Evolutionary conservation across 148 eudicot genomes (phyloP).

Genomic region (Camellia sinensis): DNA sequence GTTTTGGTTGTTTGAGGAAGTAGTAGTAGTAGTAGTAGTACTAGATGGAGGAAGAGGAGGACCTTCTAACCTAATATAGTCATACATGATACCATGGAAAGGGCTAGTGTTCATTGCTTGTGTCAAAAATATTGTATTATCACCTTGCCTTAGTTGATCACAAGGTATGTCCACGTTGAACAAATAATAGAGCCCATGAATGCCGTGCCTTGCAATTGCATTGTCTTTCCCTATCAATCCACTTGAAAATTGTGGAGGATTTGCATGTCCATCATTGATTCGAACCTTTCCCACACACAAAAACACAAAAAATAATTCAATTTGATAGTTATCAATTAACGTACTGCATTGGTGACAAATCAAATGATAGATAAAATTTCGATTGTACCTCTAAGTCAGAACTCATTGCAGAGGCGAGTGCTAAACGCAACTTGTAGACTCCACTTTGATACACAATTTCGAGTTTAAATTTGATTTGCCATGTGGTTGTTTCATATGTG

Average conservation of each 20-base stretch:
- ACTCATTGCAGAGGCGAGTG: conserved; percentile 66
- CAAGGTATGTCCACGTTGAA: conserved; percentile 42
- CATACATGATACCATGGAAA: conserved; percentile 52
- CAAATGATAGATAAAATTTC: no score
- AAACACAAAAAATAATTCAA: neutral
- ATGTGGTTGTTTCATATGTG: conserved; percentile 59
- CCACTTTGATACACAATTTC: conserved; percentile 39
- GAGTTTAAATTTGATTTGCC: conserved; percentile 79
- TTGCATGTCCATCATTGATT: conserved; percentile 41
- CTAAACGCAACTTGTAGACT: conserved; percentile 59
- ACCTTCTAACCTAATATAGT: conserved; percentile 55
- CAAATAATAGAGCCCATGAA: conserved; percentile 56
- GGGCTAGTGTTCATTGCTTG: conserved; percentile 53
- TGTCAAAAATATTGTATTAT: conserved; percentile 44
- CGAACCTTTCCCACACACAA: conserved; percentile 31
- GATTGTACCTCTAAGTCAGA: conserved; percentile 56
- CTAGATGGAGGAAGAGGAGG: conserved; percentile 25
- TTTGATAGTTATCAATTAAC: no score
- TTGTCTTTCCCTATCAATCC: conserved; percentile 52
- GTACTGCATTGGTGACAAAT: no score
- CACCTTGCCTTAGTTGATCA: conserved; percentile 33
- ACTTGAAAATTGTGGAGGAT: conserved; percentile 47
- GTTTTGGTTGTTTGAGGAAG: neutral
- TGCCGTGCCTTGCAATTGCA: conserved; percentile 55
- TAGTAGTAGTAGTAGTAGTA: neutral